A percentile compares a stretch with the other conserved stretches of the same genome.
Evolutionary conservation across 1,284 basidiomycete genomes (phyloP).

Genomic region (Boletus holoroseus): DNA sequence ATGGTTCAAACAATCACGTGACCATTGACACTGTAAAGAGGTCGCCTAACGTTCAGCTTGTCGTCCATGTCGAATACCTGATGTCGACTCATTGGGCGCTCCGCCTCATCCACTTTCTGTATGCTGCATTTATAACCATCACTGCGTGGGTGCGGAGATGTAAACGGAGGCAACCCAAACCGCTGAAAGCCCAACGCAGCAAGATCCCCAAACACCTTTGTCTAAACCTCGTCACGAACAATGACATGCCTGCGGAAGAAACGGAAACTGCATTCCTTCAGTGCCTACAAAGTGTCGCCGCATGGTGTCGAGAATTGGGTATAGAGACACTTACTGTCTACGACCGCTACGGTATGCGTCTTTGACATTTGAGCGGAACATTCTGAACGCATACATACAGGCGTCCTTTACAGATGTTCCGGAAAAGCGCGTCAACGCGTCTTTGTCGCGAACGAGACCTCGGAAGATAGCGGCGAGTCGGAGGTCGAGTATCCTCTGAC

Average conservation of each 20-base stretch:
- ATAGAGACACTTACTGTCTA: conserved; percentile 62
- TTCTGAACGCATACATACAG: conserved; percentile 33
- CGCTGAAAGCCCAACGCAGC: conserved; percentile 45
- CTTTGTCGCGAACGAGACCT: conserved; percentile 25
- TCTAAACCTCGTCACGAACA: conserved; percentile 48
- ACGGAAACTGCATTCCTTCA: conserved; percentile 44
- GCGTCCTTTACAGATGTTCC: conserved; percentile 42
- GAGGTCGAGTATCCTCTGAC: conserved; percentile 64
- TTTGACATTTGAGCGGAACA: conserved; percentile 2
- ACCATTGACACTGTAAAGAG: neutral
- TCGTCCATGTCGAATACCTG: conserved; percentile 15
- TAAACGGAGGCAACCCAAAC: conserved; percentile 37
- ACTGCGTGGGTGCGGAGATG: conserved; percentile 39
- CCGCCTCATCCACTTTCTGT: conserved; percentile 51
- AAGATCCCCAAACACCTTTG: conserved; percentile 62
- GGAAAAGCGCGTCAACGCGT: conserved; percentile 39
- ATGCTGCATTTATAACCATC: conserved; percentile 43
- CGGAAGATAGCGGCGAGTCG: conserved; percentile 43
- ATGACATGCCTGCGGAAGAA: conserved; percentile 31
- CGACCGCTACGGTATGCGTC: conserved; percentile 56
- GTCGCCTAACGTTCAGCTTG: neutral
- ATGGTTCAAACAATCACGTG: conserved; percentile 12
- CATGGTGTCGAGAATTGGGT: conserved; percentile 56
- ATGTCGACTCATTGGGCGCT: conserved; percentile 44
- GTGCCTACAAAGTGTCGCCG: conserved; percentile 47